Percentiles rank a stretch among this genome's conserved stretches.
Evolutionary conservation across 176 grass and related monocot genomes (phyloP).

Genomic region (Ananas comosus): DNA sequence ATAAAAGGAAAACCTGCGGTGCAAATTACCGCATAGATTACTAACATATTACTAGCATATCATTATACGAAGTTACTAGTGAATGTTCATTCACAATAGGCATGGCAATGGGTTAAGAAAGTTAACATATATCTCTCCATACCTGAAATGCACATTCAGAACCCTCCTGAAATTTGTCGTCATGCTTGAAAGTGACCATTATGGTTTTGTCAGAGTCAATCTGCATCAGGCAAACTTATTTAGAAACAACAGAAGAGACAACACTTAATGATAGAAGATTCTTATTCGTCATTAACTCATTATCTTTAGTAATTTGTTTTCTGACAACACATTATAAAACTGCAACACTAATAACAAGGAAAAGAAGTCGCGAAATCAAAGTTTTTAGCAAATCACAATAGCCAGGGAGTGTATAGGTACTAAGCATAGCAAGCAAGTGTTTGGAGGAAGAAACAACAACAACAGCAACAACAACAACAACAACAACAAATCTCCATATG

Average conservation of each 20-base stretch:
- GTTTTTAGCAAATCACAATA: too few species aligned
- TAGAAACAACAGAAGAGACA: conserved; percentile 4
- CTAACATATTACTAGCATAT: too few species aligned
- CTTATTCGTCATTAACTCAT: neutral
- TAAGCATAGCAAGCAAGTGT: too few species aligned
- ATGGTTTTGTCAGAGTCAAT: conserved; percentile 84
- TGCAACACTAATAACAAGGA: too few species aligned
- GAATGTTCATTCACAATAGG: neutral
- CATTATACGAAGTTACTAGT: neutral
- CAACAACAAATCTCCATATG: too few species aligned
- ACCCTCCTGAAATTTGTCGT: conserved; percentile 82
- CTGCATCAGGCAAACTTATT: conserved; percentile 29
- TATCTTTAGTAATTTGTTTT: too few species aligned
- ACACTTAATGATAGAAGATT: neutral
- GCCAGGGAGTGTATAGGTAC: too few species aligned
- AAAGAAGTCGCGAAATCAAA: too few species aligned
- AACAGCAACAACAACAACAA: too few species aligned
- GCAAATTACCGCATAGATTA: too few species aligned
- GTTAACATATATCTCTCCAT: conserved; percentile 9
- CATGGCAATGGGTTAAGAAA: neutral
- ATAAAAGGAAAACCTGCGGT: neutral
- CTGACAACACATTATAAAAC: neutral
- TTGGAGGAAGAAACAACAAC: too few species aligned
- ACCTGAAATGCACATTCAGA: conserved; percentile 89
- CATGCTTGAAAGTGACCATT: conserved; percentile 97